Conservation (phyloP, 768 basidiomycete species). For the Tephrocybe sp. region DNA sequence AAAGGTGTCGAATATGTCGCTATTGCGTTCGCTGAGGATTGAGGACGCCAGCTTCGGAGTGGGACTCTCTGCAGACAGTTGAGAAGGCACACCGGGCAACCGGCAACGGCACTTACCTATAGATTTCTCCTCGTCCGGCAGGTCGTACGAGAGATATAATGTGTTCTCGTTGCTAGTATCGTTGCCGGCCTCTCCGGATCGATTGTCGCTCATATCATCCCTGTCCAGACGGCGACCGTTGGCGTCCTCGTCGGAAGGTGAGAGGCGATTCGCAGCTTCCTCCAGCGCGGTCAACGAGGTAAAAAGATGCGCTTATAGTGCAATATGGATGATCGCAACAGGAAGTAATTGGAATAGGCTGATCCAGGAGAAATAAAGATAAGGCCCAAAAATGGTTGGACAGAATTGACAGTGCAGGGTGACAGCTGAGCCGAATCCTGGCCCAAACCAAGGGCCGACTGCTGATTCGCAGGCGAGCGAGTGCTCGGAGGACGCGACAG, state of each 20-base stretch:
- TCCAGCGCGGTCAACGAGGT: slow-evolving; percentile 24
- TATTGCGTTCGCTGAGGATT: slow-evolving; percentile 24
- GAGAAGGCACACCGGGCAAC: background rate
- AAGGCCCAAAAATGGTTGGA: slow-evolving; percentile 6
- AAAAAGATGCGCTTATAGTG: background rate
- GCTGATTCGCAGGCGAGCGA: background rate
- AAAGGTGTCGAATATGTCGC: slow-evolving; percentile 29
- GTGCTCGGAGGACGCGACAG: background rate
- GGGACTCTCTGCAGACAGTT: slow-evolving; percentile 15
- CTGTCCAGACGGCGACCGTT: slow-evolving; percentile 23
- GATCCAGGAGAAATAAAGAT: slow-evolving; percentile 3
- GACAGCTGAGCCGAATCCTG: background rate
- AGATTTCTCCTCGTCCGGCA: slow-evolving; percentile 32
- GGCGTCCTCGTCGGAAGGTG: slow-evolving; percentile 22
- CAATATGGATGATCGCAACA: background rate
- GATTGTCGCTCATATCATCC: slow-evolving; percentile 36
- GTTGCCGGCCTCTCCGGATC: slow-evolving; percentile 27
- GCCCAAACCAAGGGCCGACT: background rate
- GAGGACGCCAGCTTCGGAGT: slow-evolving; percentile 25
- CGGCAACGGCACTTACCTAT: slow-evolving; percentile 21
- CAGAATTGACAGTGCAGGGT: background rate
- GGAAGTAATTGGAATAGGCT: background rate
- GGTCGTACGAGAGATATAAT: slow-evolving; percentile 22
- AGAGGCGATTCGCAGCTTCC: slow-evolving; percentile 20
- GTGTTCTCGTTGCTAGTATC: slow-evolving; percentile 16